Evolutionary conservation across 257 asterid genomes (phyloP).

Genomic region (Solanum tarapatanum): DNA sequence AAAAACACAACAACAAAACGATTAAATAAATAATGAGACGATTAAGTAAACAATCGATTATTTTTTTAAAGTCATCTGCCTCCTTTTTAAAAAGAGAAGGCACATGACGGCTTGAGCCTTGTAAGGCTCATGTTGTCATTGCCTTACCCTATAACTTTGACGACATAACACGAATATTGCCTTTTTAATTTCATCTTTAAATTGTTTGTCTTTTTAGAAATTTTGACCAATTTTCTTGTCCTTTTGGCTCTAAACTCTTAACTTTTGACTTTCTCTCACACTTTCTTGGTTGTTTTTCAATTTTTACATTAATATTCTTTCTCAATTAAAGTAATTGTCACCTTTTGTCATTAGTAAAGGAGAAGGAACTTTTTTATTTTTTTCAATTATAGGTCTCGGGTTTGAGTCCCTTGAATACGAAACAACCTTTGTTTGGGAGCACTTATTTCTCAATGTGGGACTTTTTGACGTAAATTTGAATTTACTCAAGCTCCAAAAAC

Average conservation of each 20-base stretch:
- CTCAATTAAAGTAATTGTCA: not conserved
- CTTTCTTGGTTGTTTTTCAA: not conserved
- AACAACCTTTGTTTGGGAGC: not conserved
- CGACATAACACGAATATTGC: not conserved
- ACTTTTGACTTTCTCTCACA: not conserved
- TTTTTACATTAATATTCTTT: not conserved
- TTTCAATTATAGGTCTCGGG: not conserved
- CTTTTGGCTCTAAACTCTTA: not conserved
- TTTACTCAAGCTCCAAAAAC: not conserved
- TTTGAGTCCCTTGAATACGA: not conserved
- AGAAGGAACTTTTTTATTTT: not conserved
- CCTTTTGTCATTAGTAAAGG: not conserved
- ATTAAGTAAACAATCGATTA: too few relatives aligned
- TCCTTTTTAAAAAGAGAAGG: not conserved
- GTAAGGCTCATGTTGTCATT: not conserved
- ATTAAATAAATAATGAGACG: not conserved
- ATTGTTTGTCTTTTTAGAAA: too few relatives aligned
- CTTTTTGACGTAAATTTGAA: not conserved
- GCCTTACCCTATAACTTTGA: not conserved
- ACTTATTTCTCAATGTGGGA: fast-evolving
- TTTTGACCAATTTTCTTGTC: too few relatives aligned
- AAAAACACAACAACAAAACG: not conserved
- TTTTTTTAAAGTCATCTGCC: not conserved
- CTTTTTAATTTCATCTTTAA: not conserved
- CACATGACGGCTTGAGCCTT: not conserved